Evolutionary conservation across 192 early-diverging fungal species (phyloP), one percentile per base, ranked within the genome.

Genomic region (Lobosporangium transversale): DNA sequence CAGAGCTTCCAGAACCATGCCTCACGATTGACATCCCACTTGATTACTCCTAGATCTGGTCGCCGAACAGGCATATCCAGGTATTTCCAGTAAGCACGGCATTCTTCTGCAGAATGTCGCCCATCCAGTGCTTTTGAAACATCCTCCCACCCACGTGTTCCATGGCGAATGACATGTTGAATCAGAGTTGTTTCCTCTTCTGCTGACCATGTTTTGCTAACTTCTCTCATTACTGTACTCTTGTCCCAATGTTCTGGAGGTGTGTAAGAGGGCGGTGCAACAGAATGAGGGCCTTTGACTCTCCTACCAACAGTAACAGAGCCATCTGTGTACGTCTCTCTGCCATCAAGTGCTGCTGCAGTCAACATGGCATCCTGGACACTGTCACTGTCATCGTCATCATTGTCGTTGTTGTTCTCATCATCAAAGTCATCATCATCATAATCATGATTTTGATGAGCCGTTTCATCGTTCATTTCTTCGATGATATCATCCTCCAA

Each of bases 1-100:
- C 73, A 76, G 8, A 62, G 29, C 18, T 44, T 29, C 73, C 73
- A 76, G 48, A 76, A 76, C 21, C 47, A 45, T 1, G 58, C 51
- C 45, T 66, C 71, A 1, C 47, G 18, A n/a, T 56, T 42, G 1
- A 61, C 14, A 15, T 61, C 58, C 71, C 57, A 66, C 29, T 56
- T 66, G 6, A 4, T 37, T 9, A 26, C 30, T 4, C 7, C 14
- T 45, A 20, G 4, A 6, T 10, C n/a, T 4, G 32, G 21, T 3
- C 45, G 58, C n/a, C n/a, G 18, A 3, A 76, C 64, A 6, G 73
- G 73, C 65, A 76, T 76, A 31, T 76, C 73, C 3, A 76, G 58
- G 31, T 50, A 52, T 26, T 76, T 76, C 73, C 73, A 76, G 33
- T 66, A 66, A 15, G 58, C 63, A 1, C 40, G 50, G 32, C 73